Evolutionary conservation across 2,329 filamentous ascomycete genomes (phyloP).

Genomic region (Neonectria hederae): DNA sequence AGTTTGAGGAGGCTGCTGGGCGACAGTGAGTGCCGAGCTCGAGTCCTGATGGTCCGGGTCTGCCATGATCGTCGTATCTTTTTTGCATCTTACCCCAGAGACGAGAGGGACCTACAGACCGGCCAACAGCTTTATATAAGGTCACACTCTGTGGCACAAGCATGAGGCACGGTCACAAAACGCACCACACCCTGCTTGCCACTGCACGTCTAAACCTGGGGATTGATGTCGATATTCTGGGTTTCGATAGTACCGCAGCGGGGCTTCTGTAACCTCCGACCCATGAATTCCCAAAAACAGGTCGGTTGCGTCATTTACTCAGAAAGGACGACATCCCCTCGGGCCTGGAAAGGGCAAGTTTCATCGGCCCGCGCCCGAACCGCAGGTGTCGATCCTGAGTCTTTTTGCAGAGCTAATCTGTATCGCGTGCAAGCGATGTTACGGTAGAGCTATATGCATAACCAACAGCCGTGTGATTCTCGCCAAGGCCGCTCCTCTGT

Average conservation of each 20-base stretch:
- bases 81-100: neutral
- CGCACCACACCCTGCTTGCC: slow-evolving; percentile 4
- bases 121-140: slow-evolving; percentile 11
- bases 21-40: slow-evolving; percentile 1
- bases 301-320: slow-evolving; percentile 37
- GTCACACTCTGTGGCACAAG: neutral
- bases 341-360: slow-evolving; percentile 24
- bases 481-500: neutral
- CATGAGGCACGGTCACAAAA: slow-evolving; percentile 15
- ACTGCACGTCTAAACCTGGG: neutral
- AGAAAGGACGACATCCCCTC: slow-evolving; percentile 34
- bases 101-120: neutral
- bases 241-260: slow-evolving; percentile 19
- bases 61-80: neutral
- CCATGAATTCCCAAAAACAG: slow-evolving; percentile 19
- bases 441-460: neutral
- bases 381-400: neutral
- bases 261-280: slow-evolving; percentile 19
- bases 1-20: slow-evolving; percentile 24
- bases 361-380: slow-evolving; percentile 31
- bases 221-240: slow-evolving; percentile 14
- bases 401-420: neutral
- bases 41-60: slow-evolving; percentile 1
- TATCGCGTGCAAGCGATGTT: slow-evolving; percentile 6
- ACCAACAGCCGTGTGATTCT: neutral